Conservation (phyloP, 768 basidiomycete genomes). For the Mycena pura region DNA sequence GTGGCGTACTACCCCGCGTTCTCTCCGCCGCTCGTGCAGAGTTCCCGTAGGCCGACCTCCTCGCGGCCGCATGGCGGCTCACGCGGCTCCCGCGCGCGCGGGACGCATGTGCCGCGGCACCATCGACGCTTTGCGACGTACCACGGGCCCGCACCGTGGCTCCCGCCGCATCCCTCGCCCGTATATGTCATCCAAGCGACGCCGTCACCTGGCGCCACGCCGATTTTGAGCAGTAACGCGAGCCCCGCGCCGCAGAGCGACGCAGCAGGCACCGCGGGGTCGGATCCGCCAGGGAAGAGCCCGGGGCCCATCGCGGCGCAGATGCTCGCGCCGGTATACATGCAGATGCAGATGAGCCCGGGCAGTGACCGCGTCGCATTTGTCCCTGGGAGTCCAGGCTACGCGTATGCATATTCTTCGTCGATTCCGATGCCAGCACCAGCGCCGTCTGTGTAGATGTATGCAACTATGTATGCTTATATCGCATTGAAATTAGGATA, state of each 20-base stretch:
- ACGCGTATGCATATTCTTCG: slow-evolving; percentile 7
- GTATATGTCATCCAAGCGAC: slow-evolving; percentile 24
- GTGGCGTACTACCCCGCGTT: slow-evolving; percentile 15
- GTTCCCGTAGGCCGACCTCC: background rate
- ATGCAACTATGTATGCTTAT: too few species aligned
- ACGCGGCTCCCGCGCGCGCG: background rate
- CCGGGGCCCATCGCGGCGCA: background rate
- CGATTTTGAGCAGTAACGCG: too few species aligned
- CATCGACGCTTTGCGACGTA: slow-evolving; percentile 20
- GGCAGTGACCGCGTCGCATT: slow-evolving; percentile 4
- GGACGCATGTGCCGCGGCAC: background rate
- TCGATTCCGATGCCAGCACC: slow-evolving; percentile 18
- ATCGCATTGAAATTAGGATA: too few species aligned
- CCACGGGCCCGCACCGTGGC: slow-evolving; percentile 7
- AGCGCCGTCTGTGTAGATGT: slow-evolving; percentile 10
- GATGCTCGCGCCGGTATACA: slow-evolving; percentile 25
- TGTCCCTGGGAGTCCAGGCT: background rate
- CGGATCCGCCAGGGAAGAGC: background rate
- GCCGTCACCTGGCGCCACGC: background rate
- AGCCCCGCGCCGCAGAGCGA: background rate
- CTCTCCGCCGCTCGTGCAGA: slow-evolving; percentile 1
- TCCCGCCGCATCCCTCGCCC: slow-evolving; percentile 16
- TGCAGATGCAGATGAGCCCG: slow-evolving; percentile 20
- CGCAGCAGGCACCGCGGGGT: background rate
- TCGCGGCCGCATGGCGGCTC: background rate